Conservation (phyloP, 805 yeast species). For the Candida wancherniae region DNA sequence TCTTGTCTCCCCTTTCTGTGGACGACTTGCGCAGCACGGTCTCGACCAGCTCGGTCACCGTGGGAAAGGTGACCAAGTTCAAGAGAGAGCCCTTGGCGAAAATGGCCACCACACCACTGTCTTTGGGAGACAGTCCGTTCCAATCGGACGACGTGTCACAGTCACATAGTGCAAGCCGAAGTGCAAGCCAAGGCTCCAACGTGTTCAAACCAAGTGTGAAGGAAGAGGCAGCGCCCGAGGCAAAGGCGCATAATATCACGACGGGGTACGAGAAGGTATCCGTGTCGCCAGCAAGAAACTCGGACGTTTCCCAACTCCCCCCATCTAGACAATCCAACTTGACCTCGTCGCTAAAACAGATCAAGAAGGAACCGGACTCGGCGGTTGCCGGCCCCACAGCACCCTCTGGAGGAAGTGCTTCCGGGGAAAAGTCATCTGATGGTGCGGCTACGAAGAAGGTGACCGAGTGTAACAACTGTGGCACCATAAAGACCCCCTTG, state of each 20-base stretch:
- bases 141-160: conserved; percentile 1
- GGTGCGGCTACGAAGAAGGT: conserved; percentile 6
- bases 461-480: conserved; percentile 53
- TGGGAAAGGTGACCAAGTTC: conserved; percentile 5
- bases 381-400: conserved; percentile 1
- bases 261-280: too few relatives aligned
- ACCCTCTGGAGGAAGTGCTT: conserved; percentile 1
- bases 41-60: conserved; percentile 8
- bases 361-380: conserved; percentile 1
- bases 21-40: conserved; percentile 29
- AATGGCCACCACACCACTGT: conserved; percentile 26
- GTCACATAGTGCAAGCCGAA: too few relatives aligned
- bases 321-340: too few relatives aligned
- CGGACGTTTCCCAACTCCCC: too few relatives aligned
- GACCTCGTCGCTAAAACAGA: conserved; percentile 11
- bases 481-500: conserved; percentile 55
- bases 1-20: conserved; percentile 37
- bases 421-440: too few relatives aligned
- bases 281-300: too few relatives aligned
- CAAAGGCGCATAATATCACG: too few relatives aligned
- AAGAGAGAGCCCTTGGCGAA: conserved; percentile 3
- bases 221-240: too few relatives aligned
- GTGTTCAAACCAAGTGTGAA: too few relatives aligned
- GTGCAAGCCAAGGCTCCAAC: too few relatives aligned
- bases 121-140: conserved; percentile 22